These are phyloP conservation scores for Mortierella sp. DNA, from an alignment of 371 early-diverging fungal genomes.

Conservation along the genomic window DNA sequence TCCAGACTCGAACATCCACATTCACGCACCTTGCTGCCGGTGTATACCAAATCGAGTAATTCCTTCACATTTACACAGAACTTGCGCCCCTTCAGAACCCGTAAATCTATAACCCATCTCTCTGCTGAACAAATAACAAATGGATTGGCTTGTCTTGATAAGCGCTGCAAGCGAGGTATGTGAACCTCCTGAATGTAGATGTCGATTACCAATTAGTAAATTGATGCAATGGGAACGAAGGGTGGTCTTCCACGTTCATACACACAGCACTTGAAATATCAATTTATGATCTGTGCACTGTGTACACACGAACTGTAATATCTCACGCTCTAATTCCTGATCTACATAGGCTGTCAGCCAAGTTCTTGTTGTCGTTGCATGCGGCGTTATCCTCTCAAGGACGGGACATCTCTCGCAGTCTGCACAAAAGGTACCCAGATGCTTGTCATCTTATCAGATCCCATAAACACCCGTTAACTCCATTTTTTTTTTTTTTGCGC, in stretches of 20 bases:
- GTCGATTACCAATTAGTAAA: neutral
- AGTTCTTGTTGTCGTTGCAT: constrained; percentile 67
- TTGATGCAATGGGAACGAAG: neutral
- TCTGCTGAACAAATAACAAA: constrained; percentile 1
- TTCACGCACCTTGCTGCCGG: no score
- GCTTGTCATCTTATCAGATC: constrained; percentile 13
- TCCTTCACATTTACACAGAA: neutral
- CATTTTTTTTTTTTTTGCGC: neutral
- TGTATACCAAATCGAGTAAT: neutral
- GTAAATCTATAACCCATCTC: neutral
- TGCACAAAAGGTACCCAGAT: constrained; percentile 65
- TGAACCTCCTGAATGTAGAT: constrained; percentile 1
- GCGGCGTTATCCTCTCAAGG: constrained; percentile 63
- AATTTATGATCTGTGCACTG: neutral
- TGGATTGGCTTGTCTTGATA: constrained; percentile 40
- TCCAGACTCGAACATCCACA: neutral
- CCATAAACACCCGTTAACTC: neutral
- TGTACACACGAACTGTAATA: neutral
- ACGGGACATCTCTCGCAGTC: constrained; percentile 63
- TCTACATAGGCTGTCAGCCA: constrained; percentile 66
- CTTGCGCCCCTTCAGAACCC: neutral
- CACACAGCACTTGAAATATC: neutral
- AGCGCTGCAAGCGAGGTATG: constrained; percentile 48
- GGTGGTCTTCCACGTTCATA: neutral
- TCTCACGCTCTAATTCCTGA: neutral